Conservation (phyloP, 2,329 filamentous ascomycete species). For the Lachnellula arida region DNA sequence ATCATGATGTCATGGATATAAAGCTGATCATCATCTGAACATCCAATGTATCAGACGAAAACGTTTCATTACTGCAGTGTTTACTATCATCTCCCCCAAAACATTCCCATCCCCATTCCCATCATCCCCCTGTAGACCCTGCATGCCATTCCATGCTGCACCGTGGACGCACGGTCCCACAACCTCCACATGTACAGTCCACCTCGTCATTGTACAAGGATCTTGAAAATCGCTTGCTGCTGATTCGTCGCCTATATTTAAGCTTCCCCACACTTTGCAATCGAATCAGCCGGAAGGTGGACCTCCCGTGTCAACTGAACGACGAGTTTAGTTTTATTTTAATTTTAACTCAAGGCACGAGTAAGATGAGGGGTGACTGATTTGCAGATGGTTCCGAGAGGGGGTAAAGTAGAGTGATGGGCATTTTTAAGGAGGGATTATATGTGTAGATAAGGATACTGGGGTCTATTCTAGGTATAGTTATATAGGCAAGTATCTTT, state of each 20-base stretch:
- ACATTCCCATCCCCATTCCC: no score
- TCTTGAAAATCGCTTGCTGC: neutral
- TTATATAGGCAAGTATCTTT: neutral
- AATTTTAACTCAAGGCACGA: neutral
- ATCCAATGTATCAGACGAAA: no score
- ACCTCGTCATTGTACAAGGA: neutral
- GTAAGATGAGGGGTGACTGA: neutral
- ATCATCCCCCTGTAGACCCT: neutral
- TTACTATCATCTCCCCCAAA: no score
- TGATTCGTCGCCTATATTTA: neutral
- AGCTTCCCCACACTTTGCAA: neutral
- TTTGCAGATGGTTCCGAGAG: neutral
- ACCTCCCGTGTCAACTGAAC: neutral
- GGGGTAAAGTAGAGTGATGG: neutral
- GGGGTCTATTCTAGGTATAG: no score
- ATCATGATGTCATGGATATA: no score
- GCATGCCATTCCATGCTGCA: neutral
- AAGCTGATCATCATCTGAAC: no score
- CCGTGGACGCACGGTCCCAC: no score
- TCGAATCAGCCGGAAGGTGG: neutral
- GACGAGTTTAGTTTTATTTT: constrained; percentile 11
- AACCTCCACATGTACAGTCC: neutral
- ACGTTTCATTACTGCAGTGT: no score
- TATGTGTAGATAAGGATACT: no score
- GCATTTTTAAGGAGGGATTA: no score